Evolutionary conservation across 495 filamentous ascomycete genomes (phyloP).

Genomic region (Penicillium egyptiacum): DNA sequence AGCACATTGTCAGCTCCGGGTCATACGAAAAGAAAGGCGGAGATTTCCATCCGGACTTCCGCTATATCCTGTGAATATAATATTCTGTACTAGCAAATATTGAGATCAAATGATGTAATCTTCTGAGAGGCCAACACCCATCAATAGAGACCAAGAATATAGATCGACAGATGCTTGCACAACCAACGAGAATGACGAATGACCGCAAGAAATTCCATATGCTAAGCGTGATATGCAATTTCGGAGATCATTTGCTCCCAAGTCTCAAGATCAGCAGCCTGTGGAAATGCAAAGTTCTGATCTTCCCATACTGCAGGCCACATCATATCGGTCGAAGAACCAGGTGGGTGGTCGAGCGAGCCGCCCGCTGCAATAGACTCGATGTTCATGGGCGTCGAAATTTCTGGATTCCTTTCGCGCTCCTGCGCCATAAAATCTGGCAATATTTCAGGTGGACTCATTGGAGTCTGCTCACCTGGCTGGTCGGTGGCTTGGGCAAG

Average conservation of each 20-base stretch:
- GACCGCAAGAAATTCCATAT: not conserved
- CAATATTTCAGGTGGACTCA: slow-evolving; percentile 2
- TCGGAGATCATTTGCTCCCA: slow-evolving; percentile 24
- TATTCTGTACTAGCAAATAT: not conserved
- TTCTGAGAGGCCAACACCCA: too few species aligned
- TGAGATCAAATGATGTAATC: not conserved
- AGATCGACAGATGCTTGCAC: not conserved
- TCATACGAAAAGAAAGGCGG: slow-evolving; percentile 21
- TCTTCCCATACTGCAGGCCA: slow-evolving; percentile 23
- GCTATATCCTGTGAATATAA: slow-evolving; percentile 15
- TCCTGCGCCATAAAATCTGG: not conserved
- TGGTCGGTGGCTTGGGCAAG: slow-evolving; percentile 10
- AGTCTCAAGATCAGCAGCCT: slow-evolving; percentile 19
- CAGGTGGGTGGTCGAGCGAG: slow-evolving; percentile 6
- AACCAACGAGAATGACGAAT: not conserved
- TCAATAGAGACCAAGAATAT: not conserved
- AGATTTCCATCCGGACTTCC: slow-evolving; percentile 21
- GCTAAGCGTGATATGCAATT: slow-evolving; percentile 20
- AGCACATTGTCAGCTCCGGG: slow-evolving; percentile 11
- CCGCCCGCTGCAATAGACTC: not conserved
- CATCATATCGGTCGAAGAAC: slow-evolving; percentile 16
- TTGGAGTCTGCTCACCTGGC: not conserved
- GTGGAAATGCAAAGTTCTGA: slow-evolving; percentile 20
- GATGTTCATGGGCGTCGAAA: not conserved
- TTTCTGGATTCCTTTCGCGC: not conserved